These are phyloP conservation scores for Macrotyloma uniflorum DNA, from an alignment of 306 rosid genomes.

Conservation along the genomic window DNA sequence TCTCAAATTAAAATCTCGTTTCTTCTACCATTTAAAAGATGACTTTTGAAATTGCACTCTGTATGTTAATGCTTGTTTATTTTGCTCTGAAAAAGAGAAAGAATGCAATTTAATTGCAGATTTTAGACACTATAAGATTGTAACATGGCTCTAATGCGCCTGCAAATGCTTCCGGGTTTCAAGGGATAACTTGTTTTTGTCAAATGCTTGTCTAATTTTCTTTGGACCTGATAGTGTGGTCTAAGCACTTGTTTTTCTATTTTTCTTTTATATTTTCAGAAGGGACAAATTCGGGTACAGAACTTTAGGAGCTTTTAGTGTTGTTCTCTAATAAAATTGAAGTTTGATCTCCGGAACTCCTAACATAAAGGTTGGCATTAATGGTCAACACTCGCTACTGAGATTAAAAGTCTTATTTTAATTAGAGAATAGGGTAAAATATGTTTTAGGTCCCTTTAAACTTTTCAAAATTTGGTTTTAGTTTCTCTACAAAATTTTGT, in stretches of 20 bases:
- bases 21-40: constrained; percentile 18
- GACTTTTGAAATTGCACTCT: constrained; percentile 9
- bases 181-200: neutral
- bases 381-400: neutral
- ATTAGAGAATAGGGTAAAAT: neutral
- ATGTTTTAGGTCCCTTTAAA: too few species aligned
- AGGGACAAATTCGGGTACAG: neutral
- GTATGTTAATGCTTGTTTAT: constrained; percentile 8
- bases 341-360: neutral
- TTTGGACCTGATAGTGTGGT: constrained; percentile 17
- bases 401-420: neutral
- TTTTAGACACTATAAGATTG: constrained; percentile 9
- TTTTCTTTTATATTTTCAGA: neutral
- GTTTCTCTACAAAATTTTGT: too few species aligned
- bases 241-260: constrained; percentile 11
- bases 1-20: neutral
- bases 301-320: neutral
- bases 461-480: too few species aligned
- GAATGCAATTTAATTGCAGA: constrained; percentile 20
- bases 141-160: neutral
- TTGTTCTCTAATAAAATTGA: neutral
- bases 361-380: neutral
- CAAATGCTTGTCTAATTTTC: constrained; percentile 21
- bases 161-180: constrained; percentile 4
- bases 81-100: constrained; percentile 15